These are phyloP conservation scores for Cryptosporidium xiaoi DNA, from an alignment of 169 alveolate genomes.

Conservation along the genomic window DNA sequence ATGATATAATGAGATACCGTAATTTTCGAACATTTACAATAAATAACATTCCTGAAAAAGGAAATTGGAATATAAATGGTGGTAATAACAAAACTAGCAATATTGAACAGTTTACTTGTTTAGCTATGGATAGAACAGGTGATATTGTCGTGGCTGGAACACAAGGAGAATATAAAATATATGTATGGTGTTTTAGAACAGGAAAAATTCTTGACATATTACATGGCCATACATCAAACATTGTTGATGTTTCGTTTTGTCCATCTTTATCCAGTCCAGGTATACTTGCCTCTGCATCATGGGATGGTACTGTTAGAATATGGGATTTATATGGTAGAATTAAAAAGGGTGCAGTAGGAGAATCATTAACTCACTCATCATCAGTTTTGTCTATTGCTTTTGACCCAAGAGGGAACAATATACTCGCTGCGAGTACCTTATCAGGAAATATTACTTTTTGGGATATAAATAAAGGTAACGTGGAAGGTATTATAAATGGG, in stretches of 20 bases:
- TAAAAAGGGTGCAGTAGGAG: conserved; percentile 91
- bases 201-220: conserved; percentile 90
- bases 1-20: conserved; percentile 92
- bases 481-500: conserved; percentile 89
- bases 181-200: conserved; percentile 85
- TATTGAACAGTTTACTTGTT: conserved; percentile 90
- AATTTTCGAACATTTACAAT: conserved; percentile 90
- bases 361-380: conserved; percentile 87
- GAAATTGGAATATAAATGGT: background rate
- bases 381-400: conserved; percentile 90
- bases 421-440: conserved; percentile 86
- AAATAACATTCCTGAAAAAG: conserved; percentile 9
- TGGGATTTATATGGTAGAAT: conserved; percentile 87
- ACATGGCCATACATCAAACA: conserved; percentile 94
- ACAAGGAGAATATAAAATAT: conserved; percentile 88
- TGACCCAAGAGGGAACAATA: conserved; percentile 91
- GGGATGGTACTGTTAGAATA: conserved; percentile 94
- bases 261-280: conserved; percentile 84
- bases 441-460: conserved; percentile 85
- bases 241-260: conserved; percentile 89
- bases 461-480: conserved; percentile 84
- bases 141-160: conserved; percentile 98
- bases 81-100: background rate
- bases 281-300: conserved; percentile 93
- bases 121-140: conserved; percentile 94